Conservation (phyloP, 139 green algal genomes). For the Edaphochlamys debaryana region DNA sequence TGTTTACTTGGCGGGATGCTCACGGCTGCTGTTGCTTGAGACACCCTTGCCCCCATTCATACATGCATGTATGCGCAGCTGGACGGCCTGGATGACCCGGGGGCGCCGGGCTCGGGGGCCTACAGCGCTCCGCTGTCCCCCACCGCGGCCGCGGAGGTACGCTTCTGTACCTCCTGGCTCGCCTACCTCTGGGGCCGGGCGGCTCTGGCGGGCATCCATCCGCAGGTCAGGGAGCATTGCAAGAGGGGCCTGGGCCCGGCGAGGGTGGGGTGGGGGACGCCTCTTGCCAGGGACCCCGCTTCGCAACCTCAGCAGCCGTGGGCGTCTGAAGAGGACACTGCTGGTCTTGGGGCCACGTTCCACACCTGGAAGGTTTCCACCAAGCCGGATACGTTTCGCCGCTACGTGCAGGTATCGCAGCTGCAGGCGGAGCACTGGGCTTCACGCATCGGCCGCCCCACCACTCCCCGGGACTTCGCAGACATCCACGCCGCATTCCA, state of each 20-base stretch:
- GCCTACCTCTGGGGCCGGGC: constrained; percentile 9
- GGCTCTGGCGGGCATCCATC: not conserved
- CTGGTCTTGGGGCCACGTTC: no score
- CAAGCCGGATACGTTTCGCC: no score
- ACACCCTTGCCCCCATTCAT: no score
- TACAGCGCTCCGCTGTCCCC: not conserved
- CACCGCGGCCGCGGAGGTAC: not conserved
- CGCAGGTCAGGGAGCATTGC: not conserved
- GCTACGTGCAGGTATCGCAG: not conserved
- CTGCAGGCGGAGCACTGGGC: constrained; percentile 2
- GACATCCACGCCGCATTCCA: constrained; percentile 17
- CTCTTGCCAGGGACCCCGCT: no score
- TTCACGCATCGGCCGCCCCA: not conserved
- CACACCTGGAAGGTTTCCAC: no score
- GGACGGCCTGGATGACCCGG: constrained; percentile 15
- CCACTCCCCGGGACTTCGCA: not conserved
- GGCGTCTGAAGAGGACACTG: no score
- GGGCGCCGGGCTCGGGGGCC: not conserved
- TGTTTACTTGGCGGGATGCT: not conserved
- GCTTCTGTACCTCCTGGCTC: constrained; percentile 11
- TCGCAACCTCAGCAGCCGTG: no score
- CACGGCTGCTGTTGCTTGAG: no score
- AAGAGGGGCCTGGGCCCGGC: no score
- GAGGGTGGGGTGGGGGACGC: no score
- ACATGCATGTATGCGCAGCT: no score